Conservation (phyloP, 208 protist genomes). For the Perkinsela sp. region DNA sequence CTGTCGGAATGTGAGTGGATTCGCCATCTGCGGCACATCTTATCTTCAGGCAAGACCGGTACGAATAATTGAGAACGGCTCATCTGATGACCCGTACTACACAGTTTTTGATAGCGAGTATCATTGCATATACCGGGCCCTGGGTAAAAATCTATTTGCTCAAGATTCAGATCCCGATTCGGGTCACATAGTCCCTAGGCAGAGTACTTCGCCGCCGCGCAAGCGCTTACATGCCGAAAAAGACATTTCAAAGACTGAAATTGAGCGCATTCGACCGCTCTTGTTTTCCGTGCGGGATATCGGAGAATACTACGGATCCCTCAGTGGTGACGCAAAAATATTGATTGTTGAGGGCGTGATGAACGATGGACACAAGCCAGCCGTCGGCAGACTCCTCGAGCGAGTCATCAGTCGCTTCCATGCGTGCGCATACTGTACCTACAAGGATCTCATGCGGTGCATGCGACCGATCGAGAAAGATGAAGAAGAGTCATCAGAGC, state of each 20-base stretch:
- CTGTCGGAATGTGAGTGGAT: background rate
- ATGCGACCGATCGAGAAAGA: background rate
- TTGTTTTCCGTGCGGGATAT: background rate
- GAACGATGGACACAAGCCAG: background rate
- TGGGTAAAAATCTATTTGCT: background rate
- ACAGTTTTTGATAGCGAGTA: background rate
- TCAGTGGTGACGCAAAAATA: background rate
- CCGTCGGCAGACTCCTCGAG: background rate
- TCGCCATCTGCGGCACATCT: background rate
- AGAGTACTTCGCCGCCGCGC: background rate
- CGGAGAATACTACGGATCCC: background rate
- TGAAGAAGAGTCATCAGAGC: background rate
- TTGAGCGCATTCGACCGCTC: background rate
- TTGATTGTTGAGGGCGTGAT: background rate
- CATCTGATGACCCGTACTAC: background rate
- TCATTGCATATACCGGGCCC: background rate
- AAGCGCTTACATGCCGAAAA: background rate
- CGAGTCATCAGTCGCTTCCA: background rate
- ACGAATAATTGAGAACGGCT: background rate
- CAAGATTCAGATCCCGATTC: background rate
- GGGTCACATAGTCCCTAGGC: background rate
- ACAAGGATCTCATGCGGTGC: background rate
- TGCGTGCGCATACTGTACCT: background rate
- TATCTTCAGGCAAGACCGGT: background rate
- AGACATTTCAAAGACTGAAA: background rate